Evolutionary conservation across 176 grass and related monocot species (phyloP).

Genomic region (Stipa capillata): DNA sequence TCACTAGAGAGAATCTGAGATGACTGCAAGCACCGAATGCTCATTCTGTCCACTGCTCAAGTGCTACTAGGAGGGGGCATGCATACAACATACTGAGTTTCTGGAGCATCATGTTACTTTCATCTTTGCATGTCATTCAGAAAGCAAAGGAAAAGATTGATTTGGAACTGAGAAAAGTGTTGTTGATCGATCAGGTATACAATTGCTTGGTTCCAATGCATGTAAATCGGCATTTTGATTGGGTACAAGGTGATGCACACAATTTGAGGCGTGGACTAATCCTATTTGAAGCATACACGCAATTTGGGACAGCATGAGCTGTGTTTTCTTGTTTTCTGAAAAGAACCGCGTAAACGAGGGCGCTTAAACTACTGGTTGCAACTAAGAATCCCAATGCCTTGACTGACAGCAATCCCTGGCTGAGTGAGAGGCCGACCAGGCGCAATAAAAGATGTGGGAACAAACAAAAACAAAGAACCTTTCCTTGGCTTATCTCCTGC

Average conservation of each 20-base stretch:
- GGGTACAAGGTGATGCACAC: too few relatives aligned
- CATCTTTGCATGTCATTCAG: not conserved
- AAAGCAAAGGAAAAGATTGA: not conserved
- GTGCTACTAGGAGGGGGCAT: too few relatives aligned
- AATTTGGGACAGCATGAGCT: conserved; percentile 20
- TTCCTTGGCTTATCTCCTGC: conserved; percentile 34
- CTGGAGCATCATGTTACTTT: not conserved
- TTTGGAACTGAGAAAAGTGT: too few relatives aligned
- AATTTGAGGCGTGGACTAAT: too few relatives aligned
- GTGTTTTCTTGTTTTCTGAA: not conserved
- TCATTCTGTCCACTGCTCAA: conserved; percentile 19
- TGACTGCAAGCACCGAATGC: conserved; percentile 39
- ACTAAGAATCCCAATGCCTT: conserved; percentile 55
- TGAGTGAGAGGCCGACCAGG: conserved; percentile 48
- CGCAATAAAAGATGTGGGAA: conserved; percentile 60
- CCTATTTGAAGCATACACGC: not conserved
- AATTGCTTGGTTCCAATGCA: too few relatives aligned
- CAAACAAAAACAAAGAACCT: conserved; percentile 46
- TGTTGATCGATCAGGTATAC: too few relatives aligned
- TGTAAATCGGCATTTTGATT: too few relatives aligned
- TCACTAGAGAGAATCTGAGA: conserved; percentile 23
- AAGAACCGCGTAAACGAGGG: not conserved
- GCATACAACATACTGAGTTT: not conserved
- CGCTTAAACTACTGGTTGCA: conserved; percentile 30
- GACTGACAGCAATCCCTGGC: conserved; percentile 27